Conservation (phyloP, 805 yeast species). For the Candida nitratophila region DNA sequence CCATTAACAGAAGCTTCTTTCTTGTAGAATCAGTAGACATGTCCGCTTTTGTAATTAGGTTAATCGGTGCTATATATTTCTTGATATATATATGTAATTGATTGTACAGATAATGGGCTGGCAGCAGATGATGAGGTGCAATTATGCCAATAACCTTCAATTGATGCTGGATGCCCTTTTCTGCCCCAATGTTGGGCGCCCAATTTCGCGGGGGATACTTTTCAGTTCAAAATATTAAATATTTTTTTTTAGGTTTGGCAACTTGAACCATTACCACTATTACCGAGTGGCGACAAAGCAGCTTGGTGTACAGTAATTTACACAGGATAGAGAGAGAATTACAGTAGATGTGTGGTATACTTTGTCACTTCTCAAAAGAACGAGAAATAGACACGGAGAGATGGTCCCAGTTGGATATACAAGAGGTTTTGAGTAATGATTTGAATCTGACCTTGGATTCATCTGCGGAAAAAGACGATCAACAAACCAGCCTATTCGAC, state of each 20-base stretch:
- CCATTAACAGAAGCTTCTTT: slow-evolving; percentile 59
- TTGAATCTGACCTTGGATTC: slow-evolving; percentile 6
- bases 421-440: slow-evolving; percentile 3
- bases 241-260: background rate
- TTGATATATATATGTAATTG: too few relatives aligned
- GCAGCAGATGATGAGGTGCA: too few relatives aligned
- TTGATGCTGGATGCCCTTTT: too few relatives aligned
- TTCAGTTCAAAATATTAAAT: background rate
- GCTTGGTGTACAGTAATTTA: too few relatives aligned
- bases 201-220: background rate
- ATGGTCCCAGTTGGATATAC: slow-evolving; percentile 7
- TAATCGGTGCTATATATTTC: too few relatives aligned
- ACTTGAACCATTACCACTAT: too few relatives aligned
- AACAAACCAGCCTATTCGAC: slow-evolving; percentile 17
- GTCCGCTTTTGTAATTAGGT: background rate
- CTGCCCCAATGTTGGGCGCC: background rate
- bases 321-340: too few relatives aligned
- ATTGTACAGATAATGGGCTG: too few relatives aligned
- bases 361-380: slow-evolving; percentile 25
- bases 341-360: slow-evolving; percentile 66
- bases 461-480: slow-evolving; percentile 9
- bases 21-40: slow-evolving; percentile 27
- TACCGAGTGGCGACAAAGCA: too few relatives aligned
- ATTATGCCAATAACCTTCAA: too few relatives aligned
- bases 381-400: slow-evolving; percentile 1